These are phyloP conservation scores for Neostapfia colusana DNA, from an alignment of 176 grass and related monocot species.

Conservation along the genomic window DNA sequence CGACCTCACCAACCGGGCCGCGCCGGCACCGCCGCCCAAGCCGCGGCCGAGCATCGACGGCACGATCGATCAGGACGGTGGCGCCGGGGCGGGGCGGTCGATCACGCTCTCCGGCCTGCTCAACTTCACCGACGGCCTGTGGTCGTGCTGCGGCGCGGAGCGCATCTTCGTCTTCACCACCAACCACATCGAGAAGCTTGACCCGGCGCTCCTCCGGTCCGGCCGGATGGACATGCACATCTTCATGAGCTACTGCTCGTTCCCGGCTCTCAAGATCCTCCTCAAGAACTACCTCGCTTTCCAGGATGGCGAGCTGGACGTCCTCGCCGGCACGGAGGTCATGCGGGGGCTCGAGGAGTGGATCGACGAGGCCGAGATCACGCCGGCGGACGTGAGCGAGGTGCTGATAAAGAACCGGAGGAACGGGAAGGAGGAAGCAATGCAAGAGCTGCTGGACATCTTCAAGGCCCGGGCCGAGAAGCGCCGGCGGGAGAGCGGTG, in stretches of 20 bases:
- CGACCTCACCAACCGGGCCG: conserved; percentile 61
- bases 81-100: conserved; percentile 17
- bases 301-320: conserved; percentile 15
- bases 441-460: conserved; percentile 37
- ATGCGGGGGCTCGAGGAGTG: conserved; percentile 43
- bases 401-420: conserved; percentile 75
- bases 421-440: conserved; percentile 44
- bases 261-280: conserved; percentile 66
- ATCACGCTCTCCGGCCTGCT: conserved; percentile 79
- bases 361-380: conserved; percentile 63
- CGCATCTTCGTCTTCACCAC: conserved; percentile 93
- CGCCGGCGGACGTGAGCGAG: conserved; percentile 91
- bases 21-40: background rate
- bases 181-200: conserved; percentile 90
- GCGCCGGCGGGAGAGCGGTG: background rate
- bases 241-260: conserved; percentile 82
- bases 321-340: background rate
- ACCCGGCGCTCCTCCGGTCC: conserved; percentile 79
- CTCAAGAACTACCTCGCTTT: conserved; percentile 72
- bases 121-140: conserved; percentile 88
- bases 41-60: conserved; percentile 30
- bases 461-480: conserved; percentile 48
- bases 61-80: conserved; percentile 23
- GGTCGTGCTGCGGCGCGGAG: conserved; percentile 92
- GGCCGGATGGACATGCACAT: conserved; percentile 96